These are phyloP conservation scores for Coprinellus micaceus DNA, from an alignment of 768 basidiomycete genomes.

Conservation along the genomic window DNA sequence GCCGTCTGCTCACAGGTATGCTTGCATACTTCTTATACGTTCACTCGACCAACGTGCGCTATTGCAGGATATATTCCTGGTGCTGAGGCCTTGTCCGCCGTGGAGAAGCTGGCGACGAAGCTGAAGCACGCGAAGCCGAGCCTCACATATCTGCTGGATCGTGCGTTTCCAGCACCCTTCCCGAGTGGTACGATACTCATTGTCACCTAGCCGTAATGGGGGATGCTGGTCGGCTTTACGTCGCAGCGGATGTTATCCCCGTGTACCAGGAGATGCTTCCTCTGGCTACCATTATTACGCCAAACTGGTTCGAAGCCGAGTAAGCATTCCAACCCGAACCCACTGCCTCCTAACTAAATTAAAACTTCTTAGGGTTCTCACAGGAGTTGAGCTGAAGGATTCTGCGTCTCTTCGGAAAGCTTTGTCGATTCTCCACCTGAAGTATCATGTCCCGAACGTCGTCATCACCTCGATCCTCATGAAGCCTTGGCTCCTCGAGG, in stretches of 20 bases:
- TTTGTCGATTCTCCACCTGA: conserved; percentile 69
- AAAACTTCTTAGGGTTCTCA: conserved; percentile 57
- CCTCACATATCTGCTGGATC: conserved; percentile 87
- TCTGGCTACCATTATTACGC: conserved; percentile 91
- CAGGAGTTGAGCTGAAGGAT: conserved; percentile 66
- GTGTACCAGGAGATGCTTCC: conserved; percentile 77
- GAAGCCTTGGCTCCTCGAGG: conserved; percentile 52
- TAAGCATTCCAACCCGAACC: conserved; percentile 33
- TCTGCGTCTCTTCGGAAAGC: conserved; percentile 63
- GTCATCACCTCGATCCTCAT: conserved; percentile 90
- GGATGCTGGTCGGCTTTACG: conserved; percentile 86
- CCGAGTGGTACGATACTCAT: no score
- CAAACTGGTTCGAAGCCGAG: conserved; percentile 99
- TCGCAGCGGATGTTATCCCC: conserved; percentile 81
- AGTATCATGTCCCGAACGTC: conserved; percentile 76
- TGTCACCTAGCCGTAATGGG: conserved; percentile 97
- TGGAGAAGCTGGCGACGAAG: conserved; percentile 58
- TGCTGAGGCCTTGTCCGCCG: conserved; percentile 68
- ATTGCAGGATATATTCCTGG: conserved; percentile 80
- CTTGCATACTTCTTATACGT: neutral
- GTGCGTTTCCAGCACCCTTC: no score
- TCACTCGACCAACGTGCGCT: neutral
- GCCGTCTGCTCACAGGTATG: conserved; percentile 76
- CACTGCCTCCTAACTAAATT: conserved; percentile 22
- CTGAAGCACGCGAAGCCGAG: conserved; percentile 55